These are phyloP conservation scores for Xanthoparmelia taractica DNA, from an alignment of 495 filamentous ascomycete genomes.

Conservation along the genomic window DNA sequence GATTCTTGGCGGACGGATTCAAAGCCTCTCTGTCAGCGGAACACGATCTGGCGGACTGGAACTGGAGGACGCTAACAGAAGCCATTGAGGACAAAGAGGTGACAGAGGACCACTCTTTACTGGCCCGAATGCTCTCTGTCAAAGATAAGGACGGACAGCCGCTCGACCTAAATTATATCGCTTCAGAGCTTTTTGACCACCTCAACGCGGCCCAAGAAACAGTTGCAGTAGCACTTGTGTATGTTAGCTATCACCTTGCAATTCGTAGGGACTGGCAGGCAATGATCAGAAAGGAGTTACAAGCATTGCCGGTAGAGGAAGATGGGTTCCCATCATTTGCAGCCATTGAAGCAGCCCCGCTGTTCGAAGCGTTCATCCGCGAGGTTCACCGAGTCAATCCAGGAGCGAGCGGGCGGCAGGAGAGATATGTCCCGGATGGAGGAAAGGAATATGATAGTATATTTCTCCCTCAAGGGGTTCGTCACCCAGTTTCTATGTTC, in stretches of 20 bases:
- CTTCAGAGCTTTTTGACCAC: neutral
- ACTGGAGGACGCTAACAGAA: neutral
- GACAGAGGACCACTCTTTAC: constrained; percentile 3
- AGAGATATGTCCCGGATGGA: too few relatives aligned
- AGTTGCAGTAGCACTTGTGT: neutral
- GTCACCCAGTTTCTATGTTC: too few relatives aligned
- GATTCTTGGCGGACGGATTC: neutral
- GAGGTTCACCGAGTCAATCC: neutral
- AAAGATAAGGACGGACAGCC: constrained; percentile 1
- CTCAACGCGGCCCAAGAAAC: constrained; percentile 1
- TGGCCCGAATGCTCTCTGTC: neutral
- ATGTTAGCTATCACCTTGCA: neutral
- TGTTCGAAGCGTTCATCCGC: neutral
- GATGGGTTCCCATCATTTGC: neutral
- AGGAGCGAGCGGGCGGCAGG: too few relatives aligned
- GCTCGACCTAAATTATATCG: neutral
- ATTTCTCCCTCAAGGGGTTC: too few relatives aligned
- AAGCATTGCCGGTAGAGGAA: neutral
- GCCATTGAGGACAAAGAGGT: neutral
- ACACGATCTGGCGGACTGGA: neutral
- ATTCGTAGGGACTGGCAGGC: neutral
- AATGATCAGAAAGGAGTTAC: neutral
- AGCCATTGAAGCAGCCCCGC: neutral
- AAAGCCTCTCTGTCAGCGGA: neutral
- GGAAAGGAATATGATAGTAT: too few relatives aligned